Evolutionary conservation across 257 asterid species (phyloP).

Genomic region (Cynanchum wilfordii): DNA sequence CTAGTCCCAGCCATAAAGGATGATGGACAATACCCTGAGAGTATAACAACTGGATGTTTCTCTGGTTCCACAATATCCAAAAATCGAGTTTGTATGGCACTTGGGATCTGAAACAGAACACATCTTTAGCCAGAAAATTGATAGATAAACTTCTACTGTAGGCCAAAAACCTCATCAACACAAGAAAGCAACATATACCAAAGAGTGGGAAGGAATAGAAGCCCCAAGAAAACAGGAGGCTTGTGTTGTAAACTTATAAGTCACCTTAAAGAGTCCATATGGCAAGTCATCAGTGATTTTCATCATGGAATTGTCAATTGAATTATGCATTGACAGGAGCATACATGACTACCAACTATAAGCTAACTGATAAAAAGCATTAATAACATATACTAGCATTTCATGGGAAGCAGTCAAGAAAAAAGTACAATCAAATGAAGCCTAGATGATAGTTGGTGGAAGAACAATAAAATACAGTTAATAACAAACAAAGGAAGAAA

Average conservation of each 20-base stretch:
- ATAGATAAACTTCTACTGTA: background rate
- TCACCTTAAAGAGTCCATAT: background rate
- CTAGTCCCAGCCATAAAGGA: slow-evolving; percentile 7
- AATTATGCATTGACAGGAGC: background rate
- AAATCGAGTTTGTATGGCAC: slow-evolving; percentile 56
- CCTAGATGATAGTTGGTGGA: background rate
- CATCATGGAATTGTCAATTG: background rate
- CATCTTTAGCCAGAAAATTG: background rate
- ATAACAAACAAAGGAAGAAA: slow-evolving; percentile 8
- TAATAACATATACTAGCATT: background rate
- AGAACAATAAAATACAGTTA: slow-evolving; percentile 10
- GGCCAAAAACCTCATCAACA: background rate
- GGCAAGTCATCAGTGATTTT: background rate
- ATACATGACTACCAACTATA: slow-evolving; percentile 1
- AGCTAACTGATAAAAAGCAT: slow-evolving; percentile 1
- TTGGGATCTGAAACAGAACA: slow-evolving; percentile 57
- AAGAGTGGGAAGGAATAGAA: background rate
- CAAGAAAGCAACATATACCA: background rate
- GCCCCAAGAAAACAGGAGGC: background rate
- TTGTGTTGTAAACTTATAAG: background rate
- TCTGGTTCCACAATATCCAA: slow-evolving; percentile 53
- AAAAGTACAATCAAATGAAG: background rate
- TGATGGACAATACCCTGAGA: slow-evolving; percentile 56
- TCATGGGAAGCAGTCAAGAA: background rate
- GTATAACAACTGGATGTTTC: slow-evolving; percentile 79